Base-by-base conservation (phyloP, 108 stramenopile species). In the Cyclostephanos invisitatus region DNA sequence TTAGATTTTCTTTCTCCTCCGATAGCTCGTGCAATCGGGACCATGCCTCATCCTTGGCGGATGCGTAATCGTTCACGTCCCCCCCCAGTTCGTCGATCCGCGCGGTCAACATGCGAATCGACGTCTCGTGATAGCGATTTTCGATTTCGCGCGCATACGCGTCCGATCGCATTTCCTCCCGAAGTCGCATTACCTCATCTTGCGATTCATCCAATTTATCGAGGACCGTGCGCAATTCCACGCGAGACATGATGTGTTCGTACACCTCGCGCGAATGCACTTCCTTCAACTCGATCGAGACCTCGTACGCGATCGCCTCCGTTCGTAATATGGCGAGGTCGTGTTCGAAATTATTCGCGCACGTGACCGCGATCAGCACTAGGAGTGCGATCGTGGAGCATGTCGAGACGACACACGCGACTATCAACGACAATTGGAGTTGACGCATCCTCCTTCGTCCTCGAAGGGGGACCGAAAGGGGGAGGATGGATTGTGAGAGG, bases 1-100 rank as follows among this genome's bases (percentile, higher is more conserved):
- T 61, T 17, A 66, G 42, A 11, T 60, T 37, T 54, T 71, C 47
- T 38, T 78, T 78, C 55, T 78, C 70, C 37, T 78, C 64, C 25
- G 66, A 17, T 1, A 70, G 56, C n/a, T 78, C 77, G 29, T 78
- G 69, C 58, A 66, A 71, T 8, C 77, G 27, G 20, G 51, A 58
- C 70, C 77, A 66, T 47, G 70, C 77, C 64, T 60, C 36, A 14
- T 78, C 77, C 48, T 61, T 60, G 4, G 77, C 77, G 17, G 77
- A 60, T n/a, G n/a, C 40, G 25, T 40, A 53, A 42, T 64, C 55
- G 29, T 66, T 47, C 44, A 60, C 51, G 7, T 70, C 17, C 55
- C 49, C 61, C 35, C 86, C 61, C 36, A 87, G 44, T 7, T 68
- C 59, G 48, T 75, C 37, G 35, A 87, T 76, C 0, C 72, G 48